Conservation (phyloP, 225 moss, liverwort and hornwort genomes). For the Marchantia polymorpha region DNA sequence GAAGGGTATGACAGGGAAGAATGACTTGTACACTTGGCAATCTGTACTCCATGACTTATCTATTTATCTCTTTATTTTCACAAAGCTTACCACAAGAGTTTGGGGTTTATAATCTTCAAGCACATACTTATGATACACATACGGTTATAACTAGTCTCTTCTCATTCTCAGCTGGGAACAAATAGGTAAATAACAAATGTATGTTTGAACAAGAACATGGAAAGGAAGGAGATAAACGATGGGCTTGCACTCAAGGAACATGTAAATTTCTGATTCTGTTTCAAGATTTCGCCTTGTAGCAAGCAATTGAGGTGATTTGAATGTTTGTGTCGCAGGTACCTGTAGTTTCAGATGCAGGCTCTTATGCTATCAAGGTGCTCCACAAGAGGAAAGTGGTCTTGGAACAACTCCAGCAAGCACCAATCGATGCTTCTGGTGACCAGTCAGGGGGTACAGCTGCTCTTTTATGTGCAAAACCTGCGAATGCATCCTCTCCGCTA, state of each 20-base stretch:
- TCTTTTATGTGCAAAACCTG: conserved; percentile 75
- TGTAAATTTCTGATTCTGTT: background rate
- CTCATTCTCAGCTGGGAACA: no score
- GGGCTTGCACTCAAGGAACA: background rate
- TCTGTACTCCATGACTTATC: no score
- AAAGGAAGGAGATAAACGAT: background rate
- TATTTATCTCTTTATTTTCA: no score
- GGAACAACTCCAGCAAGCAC: conserved; percentile 73
- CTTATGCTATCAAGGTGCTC: conserved; percentile 70
- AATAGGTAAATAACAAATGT: no score
- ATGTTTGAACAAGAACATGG: background rate
- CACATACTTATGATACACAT: no score
- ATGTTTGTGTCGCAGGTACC: conserved; percentile 54
- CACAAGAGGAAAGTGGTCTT: conserved; percentile 68
- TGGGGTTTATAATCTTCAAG: no score
- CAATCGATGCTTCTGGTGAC: conserved; percentile 66
- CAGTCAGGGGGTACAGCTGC: conserved; percentile 57
- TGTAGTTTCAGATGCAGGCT: conserved; percentile 51
- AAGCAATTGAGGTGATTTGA: background rate
- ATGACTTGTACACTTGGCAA: no score
- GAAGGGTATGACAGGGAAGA: no score
- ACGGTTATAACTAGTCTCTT: no score
- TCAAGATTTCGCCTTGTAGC: background rate
- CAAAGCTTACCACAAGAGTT: no score
- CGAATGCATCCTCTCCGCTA: conserved; percentile 59